These are phyloP conservation scores for Sporothrix protearum DNA, from an alignment of 2,329 filamentous ascomycete genomes.

Conservation along the genomic window DNA sequence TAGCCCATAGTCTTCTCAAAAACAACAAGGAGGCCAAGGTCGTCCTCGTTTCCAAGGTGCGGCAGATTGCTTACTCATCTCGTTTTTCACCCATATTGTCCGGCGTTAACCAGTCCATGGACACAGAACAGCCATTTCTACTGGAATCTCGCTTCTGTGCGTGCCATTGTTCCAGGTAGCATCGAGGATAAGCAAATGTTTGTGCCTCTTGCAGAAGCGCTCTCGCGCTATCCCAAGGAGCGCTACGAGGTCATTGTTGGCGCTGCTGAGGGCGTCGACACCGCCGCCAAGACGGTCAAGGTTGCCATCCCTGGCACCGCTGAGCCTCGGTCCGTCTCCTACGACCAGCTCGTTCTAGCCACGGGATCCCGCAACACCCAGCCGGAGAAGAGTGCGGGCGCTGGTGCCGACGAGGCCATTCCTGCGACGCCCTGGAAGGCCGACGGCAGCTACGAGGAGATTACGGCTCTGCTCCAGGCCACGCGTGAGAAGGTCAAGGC, in stretches of 20 bases:
- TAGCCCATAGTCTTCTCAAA: constrained; percentile 54
- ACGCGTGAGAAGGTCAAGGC: constrained; percentile 42
- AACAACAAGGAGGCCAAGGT: constrained; percentile 50
- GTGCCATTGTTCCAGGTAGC: constrained; percentile 51
- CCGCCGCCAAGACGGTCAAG: constrained; percentile 44
- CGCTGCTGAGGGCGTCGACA: constrained; percentile 43
- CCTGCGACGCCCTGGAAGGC: constrained; percentile 49
- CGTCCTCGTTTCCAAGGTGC: constrained; percentile 54
- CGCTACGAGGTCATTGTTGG: constrained; percentile 53
- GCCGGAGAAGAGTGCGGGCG: constrained; percentile 7
- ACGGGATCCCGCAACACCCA: constrained; percentile 46
- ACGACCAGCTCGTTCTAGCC: constrained; percentile 57
- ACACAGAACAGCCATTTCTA: constrained; percentile 55
- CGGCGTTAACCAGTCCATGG: neutral
- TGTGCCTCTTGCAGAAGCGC: constrained; percentile 47
- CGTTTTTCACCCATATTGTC: neutral
- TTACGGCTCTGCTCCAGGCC: constrained; percentile 40
- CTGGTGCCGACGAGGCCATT: constrained; percentile 37
- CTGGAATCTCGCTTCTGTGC: constrained; percentile 56
- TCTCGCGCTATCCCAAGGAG: constrained; percentile 48
- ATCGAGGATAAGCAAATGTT: constrained; percentile 50
- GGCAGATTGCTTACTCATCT: constrained; percentile 2
- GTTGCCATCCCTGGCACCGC: constrained; percentile 36
- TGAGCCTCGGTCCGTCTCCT: constrained; percentile 38
- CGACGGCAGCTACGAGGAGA: constrained; percentile 45